Evolutionary conservation across 2,329 filamentous ascomycete genomes (phyloP).

Genomic region (Paraphaeosphaeria minitans): DNA sequence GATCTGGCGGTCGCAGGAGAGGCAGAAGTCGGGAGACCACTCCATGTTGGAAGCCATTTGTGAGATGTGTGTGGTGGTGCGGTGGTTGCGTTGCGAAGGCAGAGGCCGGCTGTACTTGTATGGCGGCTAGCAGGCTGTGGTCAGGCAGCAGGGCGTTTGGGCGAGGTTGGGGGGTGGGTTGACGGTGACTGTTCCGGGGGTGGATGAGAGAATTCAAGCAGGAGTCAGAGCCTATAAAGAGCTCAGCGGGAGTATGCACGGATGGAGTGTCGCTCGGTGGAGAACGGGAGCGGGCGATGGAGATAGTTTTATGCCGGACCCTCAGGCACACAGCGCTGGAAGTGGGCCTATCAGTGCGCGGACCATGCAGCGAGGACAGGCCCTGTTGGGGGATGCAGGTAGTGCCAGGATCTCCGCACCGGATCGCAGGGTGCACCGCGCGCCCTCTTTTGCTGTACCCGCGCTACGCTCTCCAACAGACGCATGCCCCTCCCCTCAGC

Average conservation of each 20-base stretch:
- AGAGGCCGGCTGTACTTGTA: conserved; percentile 8
- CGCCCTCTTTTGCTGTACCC: conserved; percentile 12
- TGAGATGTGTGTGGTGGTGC: conserved; percentile 2
- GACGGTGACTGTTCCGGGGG: background rate
- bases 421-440: conserved; percentile 12
- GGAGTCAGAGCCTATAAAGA: conserved; percentile 15
- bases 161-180: conserved; percentile 2
- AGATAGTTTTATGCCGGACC: conserved; percentile 24
- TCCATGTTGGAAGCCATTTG: conserved; percentile 53
- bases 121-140: conserved; percentile 1
- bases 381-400: conserved; percentile 7
- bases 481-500: conserved; percentile 14
- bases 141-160: conserved; percentile 5
- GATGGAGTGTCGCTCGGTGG: conserved; percentile 18
- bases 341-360: conserved; percentile 17
- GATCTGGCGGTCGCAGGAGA: conserved; percentile 90
- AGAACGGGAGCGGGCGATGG: conserved; percentile 24
- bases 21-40: conserved; percentile 92
- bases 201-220: conserved; percentile 11
- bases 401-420: conserved; percentile 25
- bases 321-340: conserved; percentile 22
- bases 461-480: conserved; percentile 12
- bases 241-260: conserved; percentile 16
- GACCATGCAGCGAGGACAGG: conserved; percentile 8
- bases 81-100: conserved; percentile 4